Evolutionary conservation across 148 eudicot species (phyloP).

Genomic region (Chenopodium formosanum): DNA sequence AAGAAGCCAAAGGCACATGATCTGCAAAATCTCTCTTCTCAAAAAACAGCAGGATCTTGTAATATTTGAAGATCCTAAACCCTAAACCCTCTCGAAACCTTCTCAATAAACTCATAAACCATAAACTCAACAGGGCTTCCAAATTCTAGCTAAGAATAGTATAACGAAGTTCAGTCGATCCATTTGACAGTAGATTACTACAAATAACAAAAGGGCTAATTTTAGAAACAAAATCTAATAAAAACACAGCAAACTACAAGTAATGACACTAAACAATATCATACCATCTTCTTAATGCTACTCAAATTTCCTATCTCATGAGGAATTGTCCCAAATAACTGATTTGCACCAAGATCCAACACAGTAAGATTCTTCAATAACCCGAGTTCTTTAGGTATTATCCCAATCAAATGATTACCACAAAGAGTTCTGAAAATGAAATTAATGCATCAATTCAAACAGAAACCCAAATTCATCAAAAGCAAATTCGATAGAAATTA

Average conservation of each 20-base stretch:
- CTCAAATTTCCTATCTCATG: slow-evolving; percentile 63
- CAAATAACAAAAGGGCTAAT: background rate
- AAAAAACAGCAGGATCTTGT: background rate
- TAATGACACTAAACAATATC: slow-evolving; percentile 17
- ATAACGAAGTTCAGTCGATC: slow-evolving; percentile 48
- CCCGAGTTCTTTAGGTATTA: slow-evolving; percentile 81
- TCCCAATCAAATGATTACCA: slow-evolving; percentile 75
- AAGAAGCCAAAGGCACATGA: background rate
- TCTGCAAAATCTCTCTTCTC: background rate
- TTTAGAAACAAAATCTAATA: slow-evolving; percentile 8
- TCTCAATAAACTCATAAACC: background rate
- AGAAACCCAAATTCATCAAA: background rate
- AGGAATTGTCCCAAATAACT: slow-evolving; percentile 73
- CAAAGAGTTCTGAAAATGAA: slow-evolving; percentile 55
- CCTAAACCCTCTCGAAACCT: background rate
- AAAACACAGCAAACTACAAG: background rate
- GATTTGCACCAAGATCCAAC: slow-evolving; percentile 77
- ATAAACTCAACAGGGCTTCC: background rate
- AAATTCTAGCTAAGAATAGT: background rate
- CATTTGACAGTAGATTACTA: slow-evolving; percentile 85
- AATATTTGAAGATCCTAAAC: background rate
- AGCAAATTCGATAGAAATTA: background rate
- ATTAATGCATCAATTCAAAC: slow-evolving; percentile 12
- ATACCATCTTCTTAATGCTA: slow-evolving; percentile 67
- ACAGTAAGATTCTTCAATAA: slow-evolving; percentile 52